Percentiles rank a stretch among this genome's conserved stretches.
Evolutionary conservation across 2,329 filamentous ascomycete species (phyloP).

Genomic region (Exophiala sideris): DNA sequence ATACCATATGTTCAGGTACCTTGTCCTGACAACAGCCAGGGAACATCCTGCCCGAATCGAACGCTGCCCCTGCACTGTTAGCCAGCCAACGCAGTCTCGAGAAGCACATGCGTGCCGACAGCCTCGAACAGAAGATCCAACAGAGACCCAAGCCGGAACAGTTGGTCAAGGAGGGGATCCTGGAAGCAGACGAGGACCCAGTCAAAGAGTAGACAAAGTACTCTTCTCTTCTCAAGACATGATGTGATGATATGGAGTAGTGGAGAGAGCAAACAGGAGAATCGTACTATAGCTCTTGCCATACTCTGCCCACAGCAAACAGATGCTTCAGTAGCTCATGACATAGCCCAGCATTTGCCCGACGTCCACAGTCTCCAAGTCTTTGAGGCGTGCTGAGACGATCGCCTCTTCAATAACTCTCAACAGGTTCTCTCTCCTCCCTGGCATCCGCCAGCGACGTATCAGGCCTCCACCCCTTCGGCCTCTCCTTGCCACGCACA

Average conservation of each 20-base stretch:
- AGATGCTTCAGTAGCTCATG: slow-evolving; percentile 26
- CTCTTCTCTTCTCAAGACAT: background rate
- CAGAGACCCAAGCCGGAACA: slow-evolving; percentile 72
- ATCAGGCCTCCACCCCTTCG: slow-evolving; percentile 89
- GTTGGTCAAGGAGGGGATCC: slow-evolving; percentile 73
- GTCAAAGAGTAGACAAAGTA: slow-evolving; percentile 25
- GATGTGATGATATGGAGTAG: background rate
- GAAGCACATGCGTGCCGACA: slow-evolving; percentile 83
- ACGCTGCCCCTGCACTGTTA: slow-evolving; percentile 72
- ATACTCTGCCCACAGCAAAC: background rate
- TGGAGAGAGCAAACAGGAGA: background rate
- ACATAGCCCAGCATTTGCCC: slow-evolving; percentile 26
- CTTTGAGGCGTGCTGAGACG: background rate
- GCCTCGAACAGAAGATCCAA: slow-evolving; percentile 80
- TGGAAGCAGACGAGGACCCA: slow-evolving; percentile 61
- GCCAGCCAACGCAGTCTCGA: slow-evolving; percentile 81
- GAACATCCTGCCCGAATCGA: slow-evolving; percentile 81
- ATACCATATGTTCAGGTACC: slow-evolving; percentile 5
- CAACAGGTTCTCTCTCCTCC: slow-evolving; percentile 36
- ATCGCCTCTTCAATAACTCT: slow-evolving; percentile 28
- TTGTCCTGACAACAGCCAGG: slow-evolving; percentile 46
- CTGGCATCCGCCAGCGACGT: slow-evolving; percentile 35
- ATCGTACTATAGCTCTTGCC: background rate
- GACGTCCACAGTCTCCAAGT: background rate
- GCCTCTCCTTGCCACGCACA: slow-evolving; percentile 82